Base-by-base conservation (phyloP, 768 basidiomycete genomes). In the Suillus subalutaceus region DNA sequence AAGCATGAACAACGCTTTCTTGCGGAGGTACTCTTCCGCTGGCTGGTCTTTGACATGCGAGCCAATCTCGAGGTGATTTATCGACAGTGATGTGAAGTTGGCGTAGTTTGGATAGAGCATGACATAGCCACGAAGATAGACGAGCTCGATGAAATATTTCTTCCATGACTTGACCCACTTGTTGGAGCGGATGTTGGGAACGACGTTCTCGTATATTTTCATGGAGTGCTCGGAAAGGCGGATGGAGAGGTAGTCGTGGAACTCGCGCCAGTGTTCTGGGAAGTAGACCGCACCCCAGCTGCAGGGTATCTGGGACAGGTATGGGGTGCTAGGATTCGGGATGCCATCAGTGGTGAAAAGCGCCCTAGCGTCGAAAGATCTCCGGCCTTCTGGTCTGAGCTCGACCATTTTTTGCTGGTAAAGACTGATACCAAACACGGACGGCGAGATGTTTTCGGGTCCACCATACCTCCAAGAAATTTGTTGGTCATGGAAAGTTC, bases 211-310 rank as follows among this genome's bases (percentile, higher is more conserved):
- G 30, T 79, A 79, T 64, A 85, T 44, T 65, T 66, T 75, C 12
- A 71, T 41, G 23, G 62, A 52, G 23, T 53, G 67, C 64, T 86
- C 85, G n/a, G 87, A 83, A n/a, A 94, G 84, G 35, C 93, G 88
- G n/a, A 83, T 72, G 46, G 86, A 70, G 68, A 95, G 87, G 73
- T 92, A 95, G 61, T 80, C 78, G 77, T 96, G 92, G 75, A 95
- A 96, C 74, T 92, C 92, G 70, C 88, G 85, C 94, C 93, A 95
- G 71, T 90, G 89, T 69, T 92, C 86, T 13, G 94, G 93, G 73
- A 96, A 96, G 79, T 95, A 96, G 44, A 93, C 82, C 2, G 92
- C 94, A 16, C 94, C 94, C 94, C 93, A 96, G 77, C 91, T 93
- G 77, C 94, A 95, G 0, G 94, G 94, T 12, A 94, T 87, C 66